Base-by-base conservation (phyloP, 83 land plant species). In the Larix sibirica region DNA sequence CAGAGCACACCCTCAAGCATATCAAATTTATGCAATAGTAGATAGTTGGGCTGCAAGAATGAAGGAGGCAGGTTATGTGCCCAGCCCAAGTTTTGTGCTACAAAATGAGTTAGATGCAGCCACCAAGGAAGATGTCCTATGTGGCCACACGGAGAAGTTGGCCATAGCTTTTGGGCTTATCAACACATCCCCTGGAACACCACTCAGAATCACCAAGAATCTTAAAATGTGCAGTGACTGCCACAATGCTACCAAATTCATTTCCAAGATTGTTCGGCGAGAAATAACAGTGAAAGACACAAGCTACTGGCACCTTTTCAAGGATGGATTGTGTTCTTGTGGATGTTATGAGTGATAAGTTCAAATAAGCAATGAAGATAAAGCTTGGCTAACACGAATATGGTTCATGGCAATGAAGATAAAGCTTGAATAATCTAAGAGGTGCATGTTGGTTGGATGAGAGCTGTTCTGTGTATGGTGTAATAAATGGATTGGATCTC, bases 91-190 rank as follows among this genome's bases (percentile, higher is more conserved):
- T 63, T 63, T 63, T 63, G 21, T 63, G 21, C 23, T 63, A 13
- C n/a, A 23, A 20, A 63, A 63, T 6, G 66, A 63, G 66, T 18
- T 63, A 20, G 23, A 63, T 18, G 66, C 66, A 63, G 66, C 66
- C n/a, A 20, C 66, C 23, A 6, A 63, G 66, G 66, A 63, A 63
- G 66, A 63, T 63, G 66, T 63, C 23, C 23, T 63, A 23, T 63
- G 66, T 23, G 66, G 66, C n/a, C 66, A 63, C 66, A 63, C 66
- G 0, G 66, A 63, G 66, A 63, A 63, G 66, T 63, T 63, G 66
- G 66, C 66, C 5, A 23, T 63, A 23, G 66, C 66, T 20, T 63
- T 63, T 18, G 66, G 66, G 2, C 66, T 63, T 63, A 23, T 63
- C 8, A 23, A 20, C 24, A 63, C 66, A 6, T 13, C 66, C 1